Conservation (phyloP, 2,329 filamentous ascomycete species). For the Apiospora malaysiana region DNA sequence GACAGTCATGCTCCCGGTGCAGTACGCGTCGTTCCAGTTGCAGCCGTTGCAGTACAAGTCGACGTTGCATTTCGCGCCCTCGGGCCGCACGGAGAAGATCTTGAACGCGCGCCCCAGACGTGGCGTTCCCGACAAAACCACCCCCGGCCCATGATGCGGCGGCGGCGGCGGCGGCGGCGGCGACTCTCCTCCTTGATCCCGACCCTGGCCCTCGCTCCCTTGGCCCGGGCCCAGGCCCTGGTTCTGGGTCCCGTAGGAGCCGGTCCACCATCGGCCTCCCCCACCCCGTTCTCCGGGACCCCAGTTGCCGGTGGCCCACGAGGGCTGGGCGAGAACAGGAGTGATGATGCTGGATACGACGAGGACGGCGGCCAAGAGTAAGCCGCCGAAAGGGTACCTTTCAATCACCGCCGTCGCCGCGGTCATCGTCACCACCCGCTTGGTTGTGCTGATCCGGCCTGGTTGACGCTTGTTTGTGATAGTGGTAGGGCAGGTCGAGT, state of each 20-base stretch:
- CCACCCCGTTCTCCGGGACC: not conserved
- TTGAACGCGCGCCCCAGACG: not conserved
- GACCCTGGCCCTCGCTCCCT: not conserved
- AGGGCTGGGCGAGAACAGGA: not conserved
- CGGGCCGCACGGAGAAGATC: not conserved
- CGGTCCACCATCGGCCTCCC: not conserved
- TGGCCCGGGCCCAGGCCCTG: no score
- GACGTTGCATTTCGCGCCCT: not conserved
- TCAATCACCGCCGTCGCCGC: not conserved
- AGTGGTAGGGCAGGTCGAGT: not conserved
- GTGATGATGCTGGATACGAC: not conserved
- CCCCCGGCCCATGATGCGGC: conserved; percentile 30
- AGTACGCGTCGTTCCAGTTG: conserved; percentile 5
- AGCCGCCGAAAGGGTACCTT: not conserved
- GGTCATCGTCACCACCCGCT: not conserved
- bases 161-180: conserved; percentile 31
- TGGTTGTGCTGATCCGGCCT: not conserved
- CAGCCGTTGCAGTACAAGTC: conserved; percentile 7
- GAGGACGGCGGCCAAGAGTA: not conserved
- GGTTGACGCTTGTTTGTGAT: not conserved
- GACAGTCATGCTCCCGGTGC: not conserved
- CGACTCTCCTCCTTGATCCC: not conserved
- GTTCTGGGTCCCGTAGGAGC: not conserved
- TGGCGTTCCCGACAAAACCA: conserved; percentile 34
- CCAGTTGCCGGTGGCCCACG: not conserved